phyloP scores from a whole-genome alignment of 1,284 basidiomycete genomes.

The Retiboletus fuscus region DNA sequence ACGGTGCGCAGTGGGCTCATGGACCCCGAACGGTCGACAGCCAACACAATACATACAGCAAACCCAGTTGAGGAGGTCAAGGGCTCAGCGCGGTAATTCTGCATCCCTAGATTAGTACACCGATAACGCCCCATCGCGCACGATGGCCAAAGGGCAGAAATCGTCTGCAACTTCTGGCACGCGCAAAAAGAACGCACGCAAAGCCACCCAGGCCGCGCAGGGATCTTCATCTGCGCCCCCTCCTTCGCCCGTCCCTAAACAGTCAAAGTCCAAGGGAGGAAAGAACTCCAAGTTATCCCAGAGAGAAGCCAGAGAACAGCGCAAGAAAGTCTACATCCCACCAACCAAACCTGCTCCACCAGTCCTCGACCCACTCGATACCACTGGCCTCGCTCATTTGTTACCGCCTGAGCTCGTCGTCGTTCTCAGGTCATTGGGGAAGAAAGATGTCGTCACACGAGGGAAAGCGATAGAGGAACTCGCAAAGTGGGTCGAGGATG shows the following conservation, averaged over 20 bases:
- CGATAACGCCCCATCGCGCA: neutral
- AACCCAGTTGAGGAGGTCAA: too few relatives aligned
- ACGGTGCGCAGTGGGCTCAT: too few relatives aligned
- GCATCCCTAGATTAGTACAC: neutral
- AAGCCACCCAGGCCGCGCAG: conserved; percentile 53
- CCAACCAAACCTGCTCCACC: conserved; percentile 88
- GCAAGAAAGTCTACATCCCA: conserved; percentile 85
- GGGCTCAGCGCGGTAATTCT: too few relatives aligned
- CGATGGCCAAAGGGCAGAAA: conserved; percentile 66
- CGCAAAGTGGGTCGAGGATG: conserved; percentile 73
- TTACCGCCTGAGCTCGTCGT: conserved; percentile 89
- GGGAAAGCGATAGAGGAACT: conserved; percentile 90
- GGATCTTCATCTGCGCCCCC: conserved; percentile 46
- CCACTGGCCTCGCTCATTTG: conserved; percentile 81
- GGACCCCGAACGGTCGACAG: too few relatives aligned
- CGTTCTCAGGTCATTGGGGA: conserved; percentile 83
- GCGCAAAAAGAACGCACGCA: conserved; percentile 86
- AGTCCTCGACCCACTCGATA: conserved; percentile 91
- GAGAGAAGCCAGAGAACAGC: conserved; percentile 75
- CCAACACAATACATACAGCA: too few relatives aligned
- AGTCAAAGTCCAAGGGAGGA: conserved; percentile 61
- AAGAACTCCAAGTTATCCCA: conserved; percentile 60
- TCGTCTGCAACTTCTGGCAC: conserved; percentile 85
- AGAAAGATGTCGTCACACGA: conserved; percentile 93
- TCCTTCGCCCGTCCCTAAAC: conserved; percentile 50